These are phyloP conservation scores for Chlamydomonas schloesseri DNA, from an alignment of 139 green algal species.

Conservation along the genomic window DNA sequence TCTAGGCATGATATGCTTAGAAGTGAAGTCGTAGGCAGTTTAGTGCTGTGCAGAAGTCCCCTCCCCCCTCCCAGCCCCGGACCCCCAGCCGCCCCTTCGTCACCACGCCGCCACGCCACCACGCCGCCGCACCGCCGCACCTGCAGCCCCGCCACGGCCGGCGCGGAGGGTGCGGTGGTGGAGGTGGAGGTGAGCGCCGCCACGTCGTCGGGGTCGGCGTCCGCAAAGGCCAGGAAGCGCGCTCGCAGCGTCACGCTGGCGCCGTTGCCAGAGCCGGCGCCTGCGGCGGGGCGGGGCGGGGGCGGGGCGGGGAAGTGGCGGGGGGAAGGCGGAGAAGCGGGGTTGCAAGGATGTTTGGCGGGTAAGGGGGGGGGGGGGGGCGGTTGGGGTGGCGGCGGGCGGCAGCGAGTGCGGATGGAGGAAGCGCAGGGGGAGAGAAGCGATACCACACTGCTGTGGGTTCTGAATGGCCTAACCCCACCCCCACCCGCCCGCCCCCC, in stretches of 20 bases:
- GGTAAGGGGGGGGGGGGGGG: no score
- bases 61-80: no score
- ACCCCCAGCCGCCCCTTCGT: background rate
- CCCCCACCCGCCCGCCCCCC: no score
- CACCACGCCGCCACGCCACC: background rate
- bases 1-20: no score
- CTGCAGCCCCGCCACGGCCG: conserved; percentile 41
- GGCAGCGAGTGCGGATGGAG: no score
- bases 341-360: no score
- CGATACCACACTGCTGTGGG: no score
- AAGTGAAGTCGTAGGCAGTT: no score
- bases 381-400: no score
- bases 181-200: background rate
- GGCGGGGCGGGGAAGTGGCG: background rate
- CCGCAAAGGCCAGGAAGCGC: conserved; percentile 20
- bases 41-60: no score
- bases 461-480: no score
- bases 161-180: conserved; percentile 19
- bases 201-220: conserved; percentile 20
- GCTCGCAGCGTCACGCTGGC: conserved; percentile 5
- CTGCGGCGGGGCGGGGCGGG: background rate
- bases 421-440: no score
- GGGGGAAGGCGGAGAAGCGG: background rate
- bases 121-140: background rate
- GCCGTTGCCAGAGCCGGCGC: conserved; percentile 3